Base-by-base conservation (phyloP, 2,329 filamentous ascomycete genomes). In the Tolypocladium ovalisporum region DNA sequence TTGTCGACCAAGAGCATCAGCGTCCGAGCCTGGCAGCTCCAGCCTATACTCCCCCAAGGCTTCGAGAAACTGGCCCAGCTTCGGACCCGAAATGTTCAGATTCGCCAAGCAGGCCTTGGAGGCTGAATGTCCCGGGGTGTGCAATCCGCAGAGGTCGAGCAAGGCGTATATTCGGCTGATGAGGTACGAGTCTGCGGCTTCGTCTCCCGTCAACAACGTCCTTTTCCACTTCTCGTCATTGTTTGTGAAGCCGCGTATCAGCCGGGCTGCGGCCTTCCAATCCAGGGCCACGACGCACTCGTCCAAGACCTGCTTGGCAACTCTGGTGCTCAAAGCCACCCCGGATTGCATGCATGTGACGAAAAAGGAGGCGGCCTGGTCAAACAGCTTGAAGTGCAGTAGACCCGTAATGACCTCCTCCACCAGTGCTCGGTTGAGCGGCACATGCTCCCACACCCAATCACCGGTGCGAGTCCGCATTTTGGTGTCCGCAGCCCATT, bases 371-470 rank as follows among this genome's bases (percentile, higher is more conserved):
- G 73, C 73, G 3, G 78, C 79, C 39, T 79, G 71, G 15, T 72
- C 70, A 35, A 77, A 68, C 42, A 75, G 69, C 57, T 70, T 73
- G 47, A 81, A 77, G 42, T 75, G 71, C 12, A 84, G 65, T 54
- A 83, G 71, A 1, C 78, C 77, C 42, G 70, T 64, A 29, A 84
- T 69, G 3, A 82, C 69, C 54, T 73, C 68, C 59, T 81, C 74
- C 12, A 78, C 70, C 6, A 81, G 62, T 2, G 66, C 61, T 9
- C 67, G 67, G 40, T 70, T 69, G 19, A 80, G 63, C 4, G 64
- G 66, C 2, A 71, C 69, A 52, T 76, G 73, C 62, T 77, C 66
- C 57, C 74, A 73, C 19, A 75, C 68, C 58, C 68, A 75, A 4
- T 71, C 66, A 5, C 70, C 71, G 35, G 58, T 63, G 58, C 56